Evolutionary conservation across 495 filamentous ascomycete genomes (phyloP).

Genomic region (Lichina pygmaea): DNA sequence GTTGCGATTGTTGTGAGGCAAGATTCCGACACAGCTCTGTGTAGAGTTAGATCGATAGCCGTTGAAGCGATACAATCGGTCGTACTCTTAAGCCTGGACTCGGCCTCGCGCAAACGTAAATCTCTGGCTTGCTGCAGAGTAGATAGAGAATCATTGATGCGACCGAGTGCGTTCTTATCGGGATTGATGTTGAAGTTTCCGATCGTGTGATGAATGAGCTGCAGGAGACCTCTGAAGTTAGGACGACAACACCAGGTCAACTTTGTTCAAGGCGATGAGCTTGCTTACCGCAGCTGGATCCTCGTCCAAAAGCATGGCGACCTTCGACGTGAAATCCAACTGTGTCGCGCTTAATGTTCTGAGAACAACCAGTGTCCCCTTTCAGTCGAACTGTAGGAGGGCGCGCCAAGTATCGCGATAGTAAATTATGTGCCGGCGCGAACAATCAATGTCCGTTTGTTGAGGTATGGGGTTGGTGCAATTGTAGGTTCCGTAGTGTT

Average conservation of each 20-base stretch:
- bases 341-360: not conserved
- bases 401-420: no score
- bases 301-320: slow-evolving; percentile 88
- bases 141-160: slow-evolving; percentile 59
- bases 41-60: not conserved
- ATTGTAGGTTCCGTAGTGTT: no score
- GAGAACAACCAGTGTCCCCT: not conserved
- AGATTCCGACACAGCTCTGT: slow-evolving; percentile 43
- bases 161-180: slow-evolving; percentile 63
- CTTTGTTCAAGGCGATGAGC: not conserved
- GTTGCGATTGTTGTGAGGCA: slow-evolving; percentile 35
- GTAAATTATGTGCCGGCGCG: no score
- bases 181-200: slow-evolving; percentile 81
- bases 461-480: no score
- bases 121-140: slow-evolving; percentile 55
- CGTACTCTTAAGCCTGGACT: slow-evolving; percentile 35
- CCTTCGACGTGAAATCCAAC: not conserved
- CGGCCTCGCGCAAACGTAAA: slow-evolving; percentile 44
- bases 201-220: slow-evolving; percentile 79
- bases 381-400: no score
- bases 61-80: not conserved
- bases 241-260: slow-evolving; percentile 2
- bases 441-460: no score
- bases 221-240: slow-evolving; percentile 1
- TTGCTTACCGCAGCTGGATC: slow-evolving; percentile 50